phyloP scores from a whole-genome alignment of 768 basidiomycete genomes.

The Lanmaoa rubissima region DNA sequence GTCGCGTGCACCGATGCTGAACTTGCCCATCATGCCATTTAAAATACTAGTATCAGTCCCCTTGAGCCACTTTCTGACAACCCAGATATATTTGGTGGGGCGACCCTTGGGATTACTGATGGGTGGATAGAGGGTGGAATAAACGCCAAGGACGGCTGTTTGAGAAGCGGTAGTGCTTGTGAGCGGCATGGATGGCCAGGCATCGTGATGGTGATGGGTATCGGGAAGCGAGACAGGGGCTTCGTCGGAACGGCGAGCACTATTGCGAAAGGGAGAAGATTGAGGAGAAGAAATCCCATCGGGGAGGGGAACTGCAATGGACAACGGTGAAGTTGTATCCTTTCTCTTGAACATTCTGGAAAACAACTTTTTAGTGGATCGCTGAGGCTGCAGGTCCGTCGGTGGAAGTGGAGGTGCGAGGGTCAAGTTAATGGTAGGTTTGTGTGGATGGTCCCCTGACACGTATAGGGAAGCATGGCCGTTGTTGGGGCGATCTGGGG shows the following conservation, averaged over 20 bases:
- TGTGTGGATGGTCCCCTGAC: background rate
- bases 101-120: slow-evolving; percentile 36
- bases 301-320: slow-evolving; percentile 28
- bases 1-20: slow-evolving; percentile 31
- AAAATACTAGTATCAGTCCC: slow-evolving; percentile 45
- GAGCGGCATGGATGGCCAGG: slow-evolving; percentile 9
- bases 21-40: slow-evolving; percentile 43
- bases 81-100: slow-evolving; percentile 66
- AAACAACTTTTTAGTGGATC: slow-evolving; percentile 59
- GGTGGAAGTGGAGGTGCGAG: slow-evolving; percentile 16
- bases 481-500: slow-evolving; percentile 9
- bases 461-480: background rate
- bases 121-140: slow-evolving; percentile 59
- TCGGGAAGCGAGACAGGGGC: slow-evolving; percentile 7
- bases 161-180: slow-evolving; percentile 30
- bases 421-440: slow-evolving; percentile 17
- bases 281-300: slow-evolving; percentile 19
- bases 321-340: slow-evolving; percentile 18
- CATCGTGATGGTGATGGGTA: slow-evolving; percentile 12
- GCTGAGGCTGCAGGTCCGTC: slow-evolving; percentile 25
- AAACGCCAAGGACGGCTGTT: slow-evolving; percentile 62
- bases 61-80: slow-evolving; percentile 75
- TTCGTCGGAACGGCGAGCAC: slow-evolving; percentile 18
- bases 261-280: slow-evolving; percentile 13
- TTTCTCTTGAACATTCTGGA: slow-evolving; percentile 71